These are phyloP conservation scores for Phytophthora meadii DNA, from an alignment of 352 stramenopile species.

Conservation along the genomic window DNA sequence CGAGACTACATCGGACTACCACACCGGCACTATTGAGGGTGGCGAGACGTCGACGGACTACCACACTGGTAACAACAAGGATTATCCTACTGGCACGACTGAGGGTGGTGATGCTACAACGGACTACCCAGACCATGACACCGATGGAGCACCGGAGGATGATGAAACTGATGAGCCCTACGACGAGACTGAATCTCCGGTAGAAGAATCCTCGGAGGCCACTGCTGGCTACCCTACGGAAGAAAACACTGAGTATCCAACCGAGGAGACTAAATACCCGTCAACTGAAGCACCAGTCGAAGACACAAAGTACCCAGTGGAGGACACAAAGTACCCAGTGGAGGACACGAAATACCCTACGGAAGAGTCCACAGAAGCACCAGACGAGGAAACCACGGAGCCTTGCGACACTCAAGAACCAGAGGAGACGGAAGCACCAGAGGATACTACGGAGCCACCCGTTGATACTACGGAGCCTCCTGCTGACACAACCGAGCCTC, in stretches of 20 bases:
- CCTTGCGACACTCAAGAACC: background rate
- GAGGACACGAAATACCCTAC: no score
- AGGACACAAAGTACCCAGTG: no score
- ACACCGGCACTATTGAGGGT: background rate
- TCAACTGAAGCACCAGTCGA: background rate
- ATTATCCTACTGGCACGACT: background rate
- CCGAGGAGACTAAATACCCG: no score
- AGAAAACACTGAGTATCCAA: background rate
- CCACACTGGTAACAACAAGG: background rate
- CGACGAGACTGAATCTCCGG: background rate
- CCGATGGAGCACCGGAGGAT: background rate
- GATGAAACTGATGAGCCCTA: background rate
- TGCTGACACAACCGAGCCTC: no score
- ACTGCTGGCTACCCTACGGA: background rate
- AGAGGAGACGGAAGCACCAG: background rate
- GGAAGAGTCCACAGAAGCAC: background rate
- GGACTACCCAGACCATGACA: background rate
- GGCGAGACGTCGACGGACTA: background rate
- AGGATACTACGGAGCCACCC: background rate
- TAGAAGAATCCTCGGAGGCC: background rate
- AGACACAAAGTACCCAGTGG: background rate
- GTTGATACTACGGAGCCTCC: background rate
- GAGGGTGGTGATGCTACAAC: background rate
- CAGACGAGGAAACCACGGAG: background rate
- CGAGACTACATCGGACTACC: background rate